Conservation (phyloP, 2,329 filamentous ascomycete species). For the Hymenotorrendiella dingleyae region DNA sequence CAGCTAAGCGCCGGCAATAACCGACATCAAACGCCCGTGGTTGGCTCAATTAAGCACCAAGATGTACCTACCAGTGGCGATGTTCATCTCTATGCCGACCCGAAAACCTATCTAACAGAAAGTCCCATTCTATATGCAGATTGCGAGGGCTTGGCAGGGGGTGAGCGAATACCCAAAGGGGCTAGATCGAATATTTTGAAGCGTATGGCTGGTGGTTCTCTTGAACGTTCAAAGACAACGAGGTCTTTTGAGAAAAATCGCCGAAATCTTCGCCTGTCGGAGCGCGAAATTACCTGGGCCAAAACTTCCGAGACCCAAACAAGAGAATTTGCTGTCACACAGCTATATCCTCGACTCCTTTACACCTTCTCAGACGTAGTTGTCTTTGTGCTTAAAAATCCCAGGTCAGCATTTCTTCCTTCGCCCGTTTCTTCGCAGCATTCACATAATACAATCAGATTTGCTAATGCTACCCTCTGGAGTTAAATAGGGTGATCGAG, state of each 20-base stretch:
- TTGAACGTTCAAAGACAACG: not conserved
- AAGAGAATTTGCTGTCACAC: slow-evolving; percentile 35
- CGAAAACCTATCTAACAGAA: not conserved
- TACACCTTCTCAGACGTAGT: slow-evolving; percentile 42
- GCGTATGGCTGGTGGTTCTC: not conserved
- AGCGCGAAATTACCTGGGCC: slow-evolving; percentile 28
- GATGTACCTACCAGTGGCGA: slow-evolving; percentile 42
- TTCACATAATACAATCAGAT: not conserved
- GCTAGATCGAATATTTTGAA: not conserved
- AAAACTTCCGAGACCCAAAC: slow-evolving; percentile 30
- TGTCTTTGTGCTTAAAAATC: slow-evolving; percentile 34
- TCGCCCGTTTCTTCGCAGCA: not conserved
- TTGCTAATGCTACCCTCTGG: not conserved
- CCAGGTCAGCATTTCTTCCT: not conserved
- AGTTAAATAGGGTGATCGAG: slow-evolving; percentile 2
- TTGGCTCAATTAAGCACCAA: slow-evolving; percentile 36
- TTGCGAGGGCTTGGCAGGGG: slow-evolving; percentile 8
- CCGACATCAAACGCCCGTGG: slow-evolving; percentile 36
- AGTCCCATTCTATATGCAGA: slow-evolving; percentile 7
- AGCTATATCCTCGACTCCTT: slow-evolving; percentile 40
- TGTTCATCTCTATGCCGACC: slow-evolving; percentile 46
- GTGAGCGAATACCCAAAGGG: slow-evolving; percentile 1
- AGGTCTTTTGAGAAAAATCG: not conserved
- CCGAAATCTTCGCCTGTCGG: not conserved
- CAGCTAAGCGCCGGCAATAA: slow-evolving; percentile 16